phyloP scores from a whole-genome alignment of 352 stramenopile species.

The Pythium aristosporum region DNA sequence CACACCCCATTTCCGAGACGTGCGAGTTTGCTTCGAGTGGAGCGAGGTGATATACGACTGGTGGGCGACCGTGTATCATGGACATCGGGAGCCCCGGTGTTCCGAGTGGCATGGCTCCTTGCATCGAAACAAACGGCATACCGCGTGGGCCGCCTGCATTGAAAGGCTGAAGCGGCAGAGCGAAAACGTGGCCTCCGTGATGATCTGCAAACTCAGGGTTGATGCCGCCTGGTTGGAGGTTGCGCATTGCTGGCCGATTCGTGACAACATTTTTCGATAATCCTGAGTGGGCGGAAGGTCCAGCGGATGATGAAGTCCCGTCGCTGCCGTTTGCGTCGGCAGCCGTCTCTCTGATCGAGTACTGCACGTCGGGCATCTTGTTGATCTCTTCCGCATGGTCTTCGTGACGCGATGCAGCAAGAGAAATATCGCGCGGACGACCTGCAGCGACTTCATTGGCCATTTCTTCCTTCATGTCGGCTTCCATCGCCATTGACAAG shows the following conservation, averaged over 20 bases:
- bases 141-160: neutral
- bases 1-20: neutral
- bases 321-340: neutral
- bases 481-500: constrained; percentile 29
- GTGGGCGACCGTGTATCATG: neutral
- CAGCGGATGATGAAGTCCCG: neutral
- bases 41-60: constrained; percentile 14
- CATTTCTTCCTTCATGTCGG: neutral
- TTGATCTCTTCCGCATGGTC: constrained; percentile 1
- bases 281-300: neutral
- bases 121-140: constrained; percentile 14
- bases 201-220: constrained; percentile 20
- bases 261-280: constrained; percentile 24
- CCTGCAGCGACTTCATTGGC: neutral
- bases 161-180: constrained; percentile 13
- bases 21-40: constrained; percentile 9
- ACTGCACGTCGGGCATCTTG: constrained; percentile 20
- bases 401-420: neutral
- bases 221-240: constrained; percentile 14
- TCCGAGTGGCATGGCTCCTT: neutral
- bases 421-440: neutral
- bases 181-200: constrained; percentile 6
- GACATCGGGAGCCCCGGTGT: neutral
- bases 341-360: constrained; percentile 18
- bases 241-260: constrained; percentile 18